Base-by-base conservation (phyloP, 768 basidiomycete species). In the Lyophyllum shimeji region DNA sequence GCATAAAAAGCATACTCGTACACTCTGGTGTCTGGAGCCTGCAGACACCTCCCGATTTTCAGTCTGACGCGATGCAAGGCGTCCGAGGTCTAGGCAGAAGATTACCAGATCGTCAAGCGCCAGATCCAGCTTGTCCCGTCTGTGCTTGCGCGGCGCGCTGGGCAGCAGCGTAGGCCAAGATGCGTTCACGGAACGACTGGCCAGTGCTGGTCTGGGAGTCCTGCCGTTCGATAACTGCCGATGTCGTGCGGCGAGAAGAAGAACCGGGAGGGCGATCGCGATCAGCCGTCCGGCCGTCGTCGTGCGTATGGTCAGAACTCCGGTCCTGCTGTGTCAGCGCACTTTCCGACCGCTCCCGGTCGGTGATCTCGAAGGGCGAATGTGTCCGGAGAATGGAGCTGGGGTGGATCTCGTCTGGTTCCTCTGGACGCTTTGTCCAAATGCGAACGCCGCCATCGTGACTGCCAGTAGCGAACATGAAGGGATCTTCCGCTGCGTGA, bases 381-480 rank as follows among this genome's bases (percentile, higher is more conserved):
- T 58, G 53, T 3, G 63, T 63, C 20, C 64, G 58, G 20, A 58
- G 44, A 34, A 65, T 57, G 5, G 54, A 25, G 13, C 40, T 20
- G 2, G 27, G 50, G 31, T 50, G 29, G 11, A 43, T 40, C n/a
- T 53, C 55, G 12, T 60, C 55, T 3, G 27, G 9, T 1, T 69
- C 65, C 2, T 69, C 67, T 15, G 60, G 56, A 17, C 73, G 71
- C 45, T 80, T 76, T 13, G 86, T 86, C 85, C 90, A 92, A 46
- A 92, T 81, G 25, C 85, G 78, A 43, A 93, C 81, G 1, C 78
- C 82, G 23, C 90, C 90, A 58, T 92, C 89, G 62, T 90, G 87
- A 55, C 82, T 84, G 34, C 90, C 90, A 1, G 88, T 87, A 7
- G 89, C 89, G 53, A 89, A 83, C 84, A 86, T 86, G 72, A 84